A percentile compares a stretch with the other conserved stretches of the same genome.
These are phyloP conservation scores for Hymenoscyphus fructigenus DNA, from an alignment of 2,329 filamentous ascomycete species.

Conservation along the genomic window DNA sequence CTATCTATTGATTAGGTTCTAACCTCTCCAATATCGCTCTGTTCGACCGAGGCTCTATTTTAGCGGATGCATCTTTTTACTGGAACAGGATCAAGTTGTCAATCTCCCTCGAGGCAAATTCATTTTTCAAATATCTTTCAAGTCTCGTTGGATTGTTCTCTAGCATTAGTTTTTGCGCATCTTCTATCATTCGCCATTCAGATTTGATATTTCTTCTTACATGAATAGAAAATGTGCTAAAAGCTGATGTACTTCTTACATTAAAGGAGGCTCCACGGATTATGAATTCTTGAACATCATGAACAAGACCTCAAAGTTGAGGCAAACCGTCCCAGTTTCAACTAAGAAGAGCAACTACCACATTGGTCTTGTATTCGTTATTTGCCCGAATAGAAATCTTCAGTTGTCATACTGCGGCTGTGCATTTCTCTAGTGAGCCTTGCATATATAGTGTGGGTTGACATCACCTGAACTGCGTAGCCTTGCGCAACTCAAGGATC, in stretches of 20 bases:
- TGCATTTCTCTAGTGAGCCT: background rate
- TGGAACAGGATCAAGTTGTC: too few relatives aligned
- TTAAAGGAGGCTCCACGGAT: too few relatives aligned
- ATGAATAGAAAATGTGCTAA: too few relatives aligned
- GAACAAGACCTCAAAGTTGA: too few relatives aligned
- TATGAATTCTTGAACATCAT: too few relatives aligned
- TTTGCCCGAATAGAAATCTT: background rate
- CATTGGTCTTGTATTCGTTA: background rate
- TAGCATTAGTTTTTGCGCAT: too few relatives aligned
- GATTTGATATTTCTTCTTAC: too few relatives aligned
- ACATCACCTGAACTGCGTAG: background rate
- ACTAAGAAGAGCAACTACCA: background rate
- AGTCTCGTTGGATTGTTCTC: too few relatives aligned
- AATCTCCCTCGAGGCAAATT: too few relatives aligned
- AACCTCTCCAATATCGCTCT: background rate
- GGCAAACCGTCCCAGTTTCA: background rate
- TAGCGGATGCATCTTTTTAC: background rate
- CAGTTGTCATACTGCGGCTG: background rate
- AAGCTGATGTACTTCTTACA: too few relatives aligned
- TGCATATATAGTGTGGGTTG: background rate
- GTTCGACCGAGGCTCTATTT: background rate
- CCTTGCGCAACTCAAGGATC: background rate
- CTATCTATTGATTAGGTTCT: background rate
- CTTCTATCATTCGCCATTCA: too few relatives aligned
- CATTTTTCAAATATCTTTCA: too few relatives aligned